Conservation (phyloP, 768 basidiomycete species). For the Suillus alpinus region DNA sequence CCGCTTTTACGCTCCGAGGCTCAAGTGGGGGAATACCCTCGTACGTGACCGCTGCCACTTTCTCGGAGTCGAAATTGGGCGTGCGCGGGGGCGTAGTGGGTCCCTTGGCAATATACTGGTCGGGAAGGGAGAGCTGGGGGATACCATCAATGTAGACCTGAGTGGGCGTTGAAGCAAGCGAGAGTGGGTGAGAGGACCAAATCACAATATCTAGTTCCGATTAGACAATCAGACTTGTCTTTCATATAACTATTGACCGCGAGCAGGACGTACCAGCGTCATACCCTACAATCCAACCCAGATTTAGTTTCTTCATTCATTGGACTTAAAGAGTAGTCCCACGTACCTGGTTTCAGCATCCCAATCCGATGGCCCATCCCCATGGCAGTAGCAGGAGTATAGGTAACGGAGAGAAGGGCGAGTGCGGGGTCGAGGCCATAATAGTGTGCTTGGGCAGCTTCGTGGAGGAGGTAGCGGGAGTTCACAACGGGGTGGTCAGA, state of each 20-base stretch:
- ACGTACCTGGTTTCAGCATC: conserved; percentile 46
- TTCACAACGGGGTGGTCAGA: conserved; percentile 60
- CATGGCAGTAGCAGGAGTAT: conserved; percentile 58
- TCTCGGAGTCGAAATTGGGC: conserved; percentile 72
- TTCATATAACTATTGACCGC: background rate
- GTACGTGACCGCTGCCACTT: conserved; percentile 53
- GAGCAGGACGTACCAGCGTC: conserved; percentile 39
- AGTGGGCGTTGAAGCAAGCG: conserved; percentile 68
- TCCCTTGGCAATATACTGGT: conserved; percentile 35
- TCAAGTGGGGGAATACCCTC: conserved; percentile 76
- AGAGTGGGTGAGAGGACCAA: conserved; percentile 75
- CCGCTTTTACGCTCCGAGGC: conserved; percentile 33
- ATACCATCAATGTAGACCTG: conserved; percentile 88
- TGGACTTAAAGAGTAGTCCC: background rate
- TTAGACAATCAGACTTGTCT: conserved; percentile 1
- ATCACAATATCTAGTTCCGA: conserved; percentile 56
- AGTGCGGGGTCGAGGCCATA: conserved; percentile 58
- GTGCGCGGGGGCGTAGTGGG: conserved; percentile 43
- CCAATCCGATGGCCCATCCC: conserved; percentile 81
- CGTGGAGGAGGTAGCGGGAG: conserved; percentile 65
- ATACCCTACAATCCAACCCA: conserved; percentile 29
- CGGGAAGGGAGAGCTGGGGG: conserved; percentile 55
- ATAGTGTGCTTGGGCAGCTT: conserved; percentile 70
- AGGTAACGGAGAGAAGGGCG: conserved; percentile 65
- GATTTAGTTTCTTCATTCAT: background rate